Base-by-base conservation (phyloP, 345 rosid genomes). In the Eutrema yunnanense region DNA sequence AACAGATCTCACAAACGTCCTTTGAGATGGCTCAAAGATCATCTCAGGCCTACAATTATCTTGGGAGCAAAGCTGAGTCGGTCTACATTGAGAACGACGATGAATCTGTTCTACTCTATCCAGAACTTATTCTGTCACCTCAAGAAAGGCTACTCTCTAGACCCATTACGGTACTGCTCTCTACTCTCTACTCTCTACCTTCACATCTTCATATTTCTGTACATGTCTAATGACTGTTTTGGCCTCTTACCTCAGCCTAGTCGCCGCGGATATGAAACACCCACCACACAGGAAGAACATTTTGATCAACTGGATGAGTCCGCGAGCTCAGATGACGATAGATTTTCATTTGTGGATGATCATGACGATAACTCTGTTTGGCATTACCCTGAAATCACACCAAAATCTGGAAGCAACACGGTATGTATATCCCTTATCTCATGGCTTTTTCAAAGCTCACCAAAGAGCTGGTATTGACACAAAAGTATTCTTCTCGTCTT, bases 261-360 rank as follows among this genome's bases (percentile, higher is more conserved):
- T 29, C 51, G 70, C 51, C 19, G 30, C 6, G 68, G 68, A 13
- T 38, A 75, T 52, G 74, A 68, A 69, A 37, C 70, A 8, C 74
- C 74, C 12, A 29, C 65, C 65, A 62, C 62, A 46, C 64, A 52
- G 8, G 53, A 69, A 27, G 65, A 30, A 55, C 48, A 60, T 48
- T 74, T 66, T 43, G 73, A 67, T 13, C 62, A 59, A 30, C 44
- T 62, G 3, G 70, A 69, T 29, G 79, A 69, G 8, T 46, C 60
- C 0, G 53, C 44, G 1, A 75, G 75, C 75, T 5, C 78, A 42
- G 78, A 69, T n/a, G 79, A 75, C 0, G 79, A 75, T 19, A 75
- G 54, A 19, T 75, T 69, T 63, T 75, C 79, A 13, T 69, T 69
- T 69, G 65, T 75, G 22, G 79, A 75, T 74, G 78, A 74, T n/a